Conservation (phyloP, 2,329 filamentous ascomycete genomes). For the Colletotrichum sp. region DNA sequence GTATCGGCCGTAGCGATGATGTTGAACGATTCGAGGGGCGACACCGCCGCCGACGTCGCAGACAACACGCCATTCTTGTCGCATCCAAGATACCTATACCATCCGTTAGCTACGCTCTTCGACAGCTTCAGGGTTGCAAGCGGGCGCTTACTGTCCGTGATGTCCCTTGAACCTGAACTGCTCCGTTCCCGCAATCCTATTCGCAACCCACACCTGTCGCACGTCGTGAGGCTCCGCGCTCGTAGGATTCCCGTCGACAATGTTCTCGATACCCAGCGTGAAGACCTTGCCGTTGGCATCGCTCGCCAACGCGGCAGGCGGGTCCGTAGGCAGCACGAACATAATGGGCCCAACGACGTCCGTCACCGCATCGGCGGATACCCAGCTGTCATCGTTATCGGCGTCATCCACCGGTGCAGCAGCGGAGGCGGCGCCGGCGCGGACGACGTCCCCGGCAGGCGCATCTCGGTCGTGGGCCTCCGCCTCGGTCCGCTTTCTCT, state of each 20-base stretch:
- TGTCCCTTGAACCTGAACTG: slow-evolving; percentile 87
- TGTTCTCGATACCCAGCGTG: slow-evolving; percentile 81
- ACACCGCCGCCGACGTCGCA: slow-evolving; percentile 81
- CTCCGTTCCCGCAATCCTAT: slow-evolving; percentile 81
- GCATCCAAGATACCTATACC: slow-evolving; percentile 80
- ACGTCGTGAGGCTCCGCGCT: slow-evolving; percentile 96
- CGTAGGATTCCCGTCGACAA: slow-evolving; percentile 80
- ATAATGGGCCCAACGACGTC: slow-evolving; percentile 86
- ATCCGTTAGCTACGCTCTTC: background rate
- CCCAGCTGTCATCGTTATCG: slow-evolving; percentile 85
- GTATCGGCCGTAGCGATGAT: slow-evolving; percentile 69
- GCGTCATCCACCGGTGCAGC: slow-evolving; percentile 34
- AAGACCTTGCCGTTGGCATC: slow-evolving; percentile 90
- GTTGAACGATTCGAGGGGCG: slow-evolving; percentile 81
- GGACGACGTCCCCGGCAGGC: slow-evolving; percentile 33
- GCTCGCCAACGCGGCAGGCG: slow-evolving; percentile 78
- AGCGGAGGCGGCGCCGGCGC: slow-evolving; percentile 22
- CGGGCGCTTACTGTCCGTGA: slow-evolving; percentile 72
- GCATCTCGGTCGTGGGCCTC: slow-evolving; percentile 38
- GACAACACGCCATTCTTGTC: slow-evolving; percentile 82
- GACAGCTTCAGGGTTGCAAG: background rate
- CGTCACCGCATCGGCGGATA: slow-evolving; percentile 75
- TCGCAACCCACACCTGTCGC: slow-evolving; percentile 93
- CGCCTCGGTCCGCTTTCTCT: slow-evolving; percentile 76
- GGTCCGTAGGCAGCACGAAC: slow-evolving; percentile 79